Base-by-base conservation (phyloP, 139 green algal genomes). In the Eudorina sp. region DNA sequence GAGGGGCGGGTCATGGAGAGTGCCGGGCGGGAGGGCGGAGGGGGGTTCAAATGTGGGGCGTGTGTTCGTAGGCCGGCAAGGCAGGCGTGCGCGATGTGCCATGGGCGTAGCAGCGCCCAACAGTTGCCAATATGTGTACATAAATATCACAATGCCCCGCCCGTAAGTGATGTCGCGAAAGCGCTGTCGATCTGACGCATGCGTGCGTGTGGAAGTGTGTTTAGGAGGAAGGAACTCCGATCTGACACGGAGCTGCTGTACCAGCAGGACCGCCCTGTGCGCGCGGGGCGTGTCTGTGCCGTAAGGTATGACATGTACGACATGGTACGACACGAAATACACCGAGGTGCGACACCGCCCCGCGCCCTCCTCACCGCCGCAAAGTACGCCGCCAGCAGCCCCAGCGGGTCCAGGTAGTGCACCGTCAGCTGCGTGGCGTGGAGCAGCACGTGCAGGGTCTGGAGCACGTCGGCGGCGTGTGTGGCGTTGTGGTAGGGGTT, bases 401-500 rank as follows among this genome's bases (percentile, higher is more conserved):
- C 80, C 80, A 86, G 60, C 5, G 41, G 60, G n/a, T 76, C 60
- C 58, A 58, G 27, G 40, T 85, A 74, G 58, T 85, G 53, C 9
- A 13, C 3, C 3, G 40, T 58, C 4, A 74, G 14, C 13, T 58
- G 46, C 4, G 40, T 13, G 21, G 38, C 60, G 58, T 66, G 77
- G 69, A 95, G 86, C 64, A 95, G 64, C 41, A 91, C 88, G 73
- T 94, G 91, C 64, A 89, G 62, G 31, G 64, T 90, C 29, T 87
- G 88, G 8, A 93, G 74, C 69, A 95, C 93, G n/a, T 92, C 89
- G 11, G 93, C 88, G 5, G 86, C 93, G 75, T 95, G 93, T 8
- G 77, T 83, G 53, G 72, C 43, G 84, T 92, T 93, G 92, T 94
- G 92, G 89, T 94, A 94, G 9, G 87, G 83, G 79, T 94, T 93